Evolutionary conservation across 176 grass and related monocot species (phyloP).

Genomic region (Elaeis guineensis): DNA sequence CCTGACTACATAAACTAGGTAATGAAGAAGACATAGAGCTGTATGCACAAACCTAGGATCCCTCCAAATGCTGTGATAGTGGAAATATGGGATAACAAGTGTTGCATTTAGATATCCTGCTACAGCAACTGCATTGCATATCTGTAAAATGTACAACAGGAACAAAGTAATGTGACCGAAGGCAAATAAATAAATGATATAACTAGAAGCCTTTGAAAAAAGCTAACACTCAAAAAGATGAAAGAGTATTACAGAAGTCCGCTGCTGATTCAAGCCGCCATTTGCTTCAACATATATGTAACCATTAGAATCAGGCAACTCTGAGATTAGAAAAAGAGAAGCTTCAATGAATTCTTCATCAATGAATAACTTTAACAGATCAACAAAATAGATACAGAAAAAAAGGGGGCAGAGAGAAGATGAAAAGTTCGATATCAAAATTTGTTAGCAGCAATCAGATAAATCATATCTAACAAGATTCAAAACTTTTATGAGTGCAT

Average conservation of each 20-base stretch:
- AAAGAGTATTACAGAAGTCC: constrained; percentile 58
- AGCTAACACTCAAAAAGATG: constrained; percentile 9
- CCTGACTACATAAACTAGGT: too few relatives aligned
- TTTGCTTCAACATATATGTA: constrained; percentile 98
- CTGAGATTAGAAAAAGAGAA: constrained; percentile 26
- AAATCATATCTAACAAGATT: too few relatives aligned
- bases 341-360: neutral
- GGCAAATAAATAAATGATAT: neutral
- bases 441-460: too few relatives aligned
- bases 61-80: constrained; percentile 99
- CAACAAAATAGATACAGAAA: too few relatives aligned
- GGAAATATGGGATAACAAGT: constrained; percentile 90
- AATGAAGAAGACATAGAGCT: too few relatives aligned
- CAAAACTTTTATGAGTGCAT: too few relatives aligned
- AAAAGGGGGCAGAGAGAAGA: too few relatives aligned
- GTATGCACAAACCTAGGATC: constrained; percentile 66
- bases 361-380: too few relatives aligned
- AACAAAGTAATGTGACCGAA: neutral
- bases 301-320: constrained; percentile 81
- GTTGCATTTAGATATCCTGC: constrained; percentile 96
- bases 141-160: constrained; percentile 44
- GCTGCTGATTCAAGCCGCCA: constrained; percentile 97
- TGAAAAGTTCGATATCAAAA: too few relatives aligned
- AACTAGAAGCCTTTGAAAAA: neutral
- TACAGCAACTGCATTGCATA: constrained; percentile 98